A percentile compares a stretch with the other conserved stretches of the same genome.
These are phyloP conservation scores for Tolypocladium capitatum DNA, from an alignment of 2,329 filamentous ascomycete genomes.

Conservation along the genomic window DNA sequence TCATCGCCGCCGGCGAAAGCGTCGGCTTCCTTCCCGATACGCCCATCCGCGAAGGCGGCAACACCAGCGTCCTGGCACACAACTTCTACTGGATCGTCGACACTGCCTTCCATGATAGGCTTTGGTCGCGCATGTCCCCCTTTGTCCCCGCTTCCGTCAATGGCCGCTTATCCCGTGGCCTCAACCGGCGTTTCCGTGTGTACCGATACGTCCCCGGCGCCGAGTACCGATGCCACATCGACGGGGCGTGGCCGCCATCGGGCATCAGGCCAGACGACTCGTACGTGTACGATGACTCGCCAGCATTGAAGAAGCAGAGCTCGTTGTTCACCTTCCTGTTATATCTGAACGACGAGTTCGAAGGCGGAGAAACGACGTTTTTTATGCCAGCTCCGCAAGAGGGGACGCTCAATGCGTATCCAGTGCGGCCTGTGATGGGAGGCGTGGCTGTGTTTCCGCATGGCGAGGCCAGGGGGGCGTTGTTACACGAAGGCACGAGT, in stretches of 20 bases:
- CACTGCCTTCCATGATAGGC: conserved; percentile 43
- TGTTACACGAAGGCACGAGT: conserved; percentile 58
- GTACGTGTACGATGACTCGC: conserved; percentile 56
- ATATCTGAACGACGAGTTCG: conserved; percentile 60
- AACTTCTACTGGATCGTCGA: conserved; percentile 66
- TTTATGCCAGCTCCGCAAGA: conserved; percentile 53
- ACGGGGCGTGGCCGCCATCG: conserved; percentile 62
- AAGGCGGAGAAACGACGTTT: conserved; percentile 58
- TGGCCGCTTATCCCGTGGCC: conserved; percentile 44
- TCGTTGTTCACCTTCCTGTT: conserved; percentile 57
- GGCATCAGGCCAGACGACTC: conserved; percentile 42
- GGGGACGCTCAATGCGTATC: conserved; percentile 55
- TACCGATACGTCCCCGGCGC: conserved; percentile 62
- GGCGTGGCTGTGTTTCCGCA: conserved; percentile 57
- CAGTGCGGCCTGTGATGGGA: conserved; percentile 55
- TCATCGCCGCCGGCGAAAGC: conserved; percentile 52
- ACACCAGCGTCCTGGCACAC: conserved; percentile 53
- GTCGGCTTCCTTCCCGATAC: conserved; percentile 56
- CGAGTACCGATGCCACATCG: conserved; percentile 58
- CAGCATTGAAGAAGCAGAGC: conserved; percentile 44
- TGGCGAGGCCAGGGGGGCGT: conserved; percentile 49
- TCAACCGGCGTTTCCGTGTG: conserved; percentile 58
- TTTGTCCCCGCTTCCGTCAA: conserved; percentile 43
- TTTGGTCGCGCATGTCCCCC: conserved; percentile 47
- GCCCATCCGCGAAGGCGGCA: conserved; percentile 51